Conservation (phyloP, 495 filamentous ascomycete species). For the Penicillium parvum region DNA sequence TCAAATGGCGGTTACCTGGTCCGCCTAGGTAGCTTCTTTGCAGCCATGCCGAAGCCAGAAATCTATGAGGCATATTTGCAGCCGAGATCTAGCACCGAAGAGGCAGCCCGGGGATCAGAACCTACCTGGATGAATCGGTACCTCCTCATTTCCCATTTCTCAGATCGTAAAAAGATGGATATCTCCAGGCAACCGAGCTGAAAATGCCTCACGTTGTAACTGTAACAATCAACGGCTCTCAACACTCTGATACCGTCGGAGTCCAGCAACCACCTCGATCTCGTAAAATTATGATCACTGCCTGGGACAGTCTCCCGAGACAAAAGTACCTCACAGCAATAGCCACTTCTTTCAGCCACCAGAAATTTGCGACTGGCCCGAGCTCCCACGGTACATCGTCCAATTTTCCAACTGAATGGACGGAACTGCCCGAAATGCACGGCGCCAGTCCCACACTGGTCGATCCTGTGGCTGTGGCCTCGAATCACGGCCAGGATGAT, state of each 20-base stretch:
- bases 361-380: slow-evolving; percentile 10
- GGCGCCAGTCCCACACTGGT: slow-evolving; percentile 15
- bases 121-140: slow-evolving; percentile 3
- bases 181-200: background rate
- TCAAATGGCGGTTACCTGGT: background rate
- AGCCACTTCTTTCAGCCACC: background rate
- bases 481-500: slow-evolving; percentile 10
- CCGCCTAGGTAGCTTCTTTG: no score
- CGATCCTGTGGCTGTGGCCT: slow-evolving; percentile 27
- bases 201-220: slow-evolving; percentile 5
- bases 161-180: background rate
- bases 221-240: background rate
- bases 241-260: background rate
- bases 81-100: slow-evolving; percentile 23
- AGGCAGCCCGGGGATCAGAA: slow-evolving; percentile 14
- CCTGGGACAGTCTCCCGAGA: background rate
- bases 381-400: slow-evolving; percentile 17
- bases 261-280: background rate
- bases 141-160: background rate
- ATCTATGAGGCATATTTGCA: slow-evolving; percentile 29
- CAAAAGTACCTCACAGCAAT: slow-evolving; percentile 7
- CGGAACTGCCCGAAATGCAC: slow-evolving; percentile 16
- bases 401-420: slow-evolving; percentile 4
- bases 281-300: no score
- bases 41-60: background rate